Percentiles rank a stretch among this genome's conserved stretches.
Conservation (phyloP, 1,284 basidiomycete genomes). For the Taiwanofungus camphoratus region DNA sequence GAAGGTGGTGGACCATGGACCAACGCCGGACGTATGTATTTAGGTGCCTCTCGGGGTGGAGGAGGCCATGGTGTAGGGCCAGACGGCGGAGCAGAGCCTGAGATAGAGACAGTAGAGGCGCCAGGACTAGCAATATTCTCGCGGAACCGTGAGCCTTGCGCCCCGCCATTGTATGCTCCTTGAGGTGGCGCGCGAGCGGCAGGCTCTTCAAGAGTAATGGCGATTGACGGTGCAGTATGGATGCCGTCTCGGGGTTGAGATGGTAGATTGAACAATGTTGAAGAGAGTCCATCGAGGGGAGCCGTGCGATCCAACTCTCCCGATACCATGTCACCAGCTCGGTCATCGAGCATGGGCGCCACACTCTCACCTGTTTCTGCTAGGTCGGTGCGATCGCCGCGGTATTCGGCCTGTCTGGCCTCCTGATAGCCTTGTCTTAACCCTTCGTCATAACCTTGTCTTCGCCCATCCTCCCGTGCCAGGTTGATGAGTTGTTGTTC, state of each 20-base stretch:
- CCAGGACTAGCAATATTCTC: slow-evolving; percentile 24
- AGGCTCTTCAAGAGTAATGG: slow-evolving; percentile 4
- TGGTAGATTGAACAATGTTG: slow-evolving; percentile 16
- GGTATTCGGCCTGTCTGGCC: slow-evolving; percentile 13
- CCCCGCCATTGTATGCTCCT: slow-evolving; percentile 9
- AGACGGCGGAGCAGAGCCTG: slow-evolving; percentile 4
- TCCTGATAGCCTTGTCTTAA: slow-evolving; percentile 25
- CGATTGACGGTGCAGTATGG: slow-evolving; percentile 8
- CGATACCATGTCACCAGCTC: too few species aligned
- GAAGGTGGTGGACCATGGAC: slow-evolving; percentile 18
- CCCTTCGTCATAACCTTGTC: slow-evolving; percentile 29
- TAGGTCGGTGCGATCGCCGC: slow-evolving; percentile 1
- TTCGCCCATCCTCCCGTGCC: slow-evolving; percentile 30
- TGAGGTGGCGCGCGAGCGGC: slow-evolving; percentile 7
- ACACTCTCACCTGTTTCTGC: too few species aligned
- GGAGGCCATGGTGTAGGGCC: slow-evolving; percentile 7
- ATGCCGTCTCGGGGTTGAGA: slow-evolving; percentile 12
- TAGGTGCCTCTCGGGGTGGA: slow-evolving; percentile 7
- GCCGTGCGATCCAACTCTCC: too few species aligned
- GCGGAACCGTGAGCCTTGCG: slow-evolving; percentile 25
- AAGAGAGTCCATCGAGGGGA: slow-evolving; percentile 16
- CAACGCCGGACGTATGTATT: slow-evolving; percentile 14
- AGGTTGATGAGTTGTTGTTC: slow-evolving; percentile 27
- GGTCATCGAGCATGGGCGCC: too few species aligned
- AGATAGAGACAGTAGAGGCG: slow-evolving; percentile 18